Evolutionary conservation across 257 asterid genomes (phyloP), one percentile per base, ranked within the genome.

Genomic region (Linaria vulgaris): DNA sequence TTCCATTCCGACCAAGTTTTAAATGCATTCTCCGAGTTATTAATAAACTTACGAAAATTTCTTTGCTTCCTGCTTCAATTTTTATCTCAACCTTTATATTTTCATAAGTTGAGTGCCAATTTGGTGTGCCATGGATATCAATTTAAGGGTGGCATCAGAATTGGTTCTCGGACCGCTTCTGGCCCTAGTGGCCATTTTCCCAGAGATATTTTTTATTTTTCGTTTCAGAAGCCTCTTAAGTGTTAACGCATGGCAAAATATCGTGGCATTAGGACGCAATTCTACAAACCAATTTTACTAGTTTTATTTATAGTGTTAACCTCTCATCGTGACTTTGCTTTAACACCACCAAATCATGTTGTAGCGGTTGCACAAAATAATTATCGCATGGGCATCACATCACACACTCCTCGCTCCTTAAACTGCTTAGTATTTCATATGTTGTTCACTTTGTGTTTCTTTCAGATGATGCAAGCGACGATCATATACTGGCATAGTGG

Each of bases 381-480:
- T 27, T 27, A 3, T 27, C 34, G n/a, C 34, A 27, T n/a, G n/a
- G n/a, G n/a, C 10, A 8, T 3, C 41, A 34, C 10, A 34, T 34
- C 3, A 27, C 34, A 27, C 41, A 7, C 41, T 11, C 9, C n/a
- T 34, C 41, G 6, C 34, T 27, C 34, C 34, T 27, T n/a, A n/a
- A n/a, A n/a, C n/a, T n/a, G n/a, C n/a, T n/a, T n/a, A n/a, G n/a
- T n/a, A n/a, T n/a, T n/a, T n/a, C n/a, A n/a, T n/a, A n/a, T n/a
- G n/a, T n/a, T n/a, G 15, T 12, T 56, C 30, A 27, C 24, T 21
- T 39, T 39, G 57, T 45, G 48, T 63, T 59, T 13, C 31, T 73
- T 76, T 63, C 88, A 94, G 99, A 85, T 94, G 91, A 82, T 90
- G 64, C 95, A 83, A 78, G 99, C 97, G 24, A 72, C 73, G 27